phyloP scores from a whole-genome alignment of 2,329 filamentous ascomycete genomes.

The Cytospora piceicola region DNA sequence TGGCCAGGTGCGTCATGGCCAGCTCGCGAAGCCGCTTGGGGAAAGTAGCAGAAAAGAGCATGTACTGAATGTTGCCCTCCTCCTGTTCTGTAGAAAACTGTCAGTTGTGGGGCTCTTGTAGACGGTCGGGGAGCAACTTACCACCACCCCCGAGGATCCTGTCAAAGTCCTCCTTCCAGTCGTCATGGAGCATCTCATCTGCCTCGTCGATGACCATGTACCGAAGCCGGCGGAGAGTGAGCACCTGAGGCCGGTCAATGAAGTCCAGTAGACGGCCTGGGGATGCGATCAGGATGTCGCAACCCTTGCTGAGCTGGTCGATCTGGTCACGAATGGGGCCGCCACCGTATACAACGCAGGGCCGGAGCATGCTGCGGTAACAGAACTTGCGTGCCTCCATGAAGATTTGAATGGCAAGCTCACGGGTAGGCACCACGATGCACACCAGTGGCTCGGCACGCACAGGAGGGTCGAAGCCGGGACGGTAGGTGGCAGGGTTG shows the following conservation, averaged over 20 bases:
- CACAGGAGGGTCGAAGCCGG: slow-evolving; percentile 51
- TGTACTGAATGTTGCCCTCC: slow-evolving; percentile 67
- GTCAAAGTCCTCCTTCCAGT: slow-evolving; percentile 78
- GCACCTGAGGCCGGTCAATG: slow-evolving; percentile 69
- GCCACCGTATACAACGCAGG: slow-evolving; percentile 88
- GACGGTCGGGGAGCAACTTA: slow-evolving; percentile 50
- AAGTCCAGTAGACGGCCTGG: slow-evolving; percentile 87
- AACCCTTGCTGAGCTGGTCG: slow-evolving; percentile 76
- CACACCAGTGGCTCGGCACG: slow-evolving; percentile 87
- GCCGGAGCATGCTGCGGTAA: slow-evolving; percentile 92
- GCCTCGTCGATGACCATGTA: slow-evolving; percentile 91
- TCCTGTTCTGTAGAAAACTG: slow-evolving; percentile 65
- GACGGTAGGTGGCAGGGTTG: slow-evolving; percentile 59
- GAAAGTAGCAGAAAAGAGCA: slow-evolving; percentile 96
- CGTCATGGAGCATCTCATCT: slow-evolving; percentile 82
- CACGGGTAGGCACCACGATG: slow-evolving; percentile 83
- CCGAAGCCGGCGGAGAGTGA: slow-evolving; percentile 77
- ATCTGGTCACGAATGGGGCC: slow-evolving; percentile 72
- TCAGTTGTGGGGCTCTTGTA: slow-evolving; percentile 33
- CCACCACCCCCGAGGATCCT: slow-evolving; percentile 81
- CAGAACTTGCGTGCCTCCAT: slow-evolving; percentile 91
- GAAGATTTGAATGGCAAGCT: slow-evolving; percentile 93
- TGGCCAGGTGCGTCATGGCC: slow-evolving; percentile 74
- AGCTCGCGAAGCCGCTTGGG: slow-evolving; percentile 77
- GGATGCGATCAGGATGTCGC: slow-evolving; percentile 86